Evolutionary conservation across 495 filamentous ascomycete genomes (phyloP), one percentile per base, ranked within the genome.

Genomic region (Aspergillus hancockii): DNA sequence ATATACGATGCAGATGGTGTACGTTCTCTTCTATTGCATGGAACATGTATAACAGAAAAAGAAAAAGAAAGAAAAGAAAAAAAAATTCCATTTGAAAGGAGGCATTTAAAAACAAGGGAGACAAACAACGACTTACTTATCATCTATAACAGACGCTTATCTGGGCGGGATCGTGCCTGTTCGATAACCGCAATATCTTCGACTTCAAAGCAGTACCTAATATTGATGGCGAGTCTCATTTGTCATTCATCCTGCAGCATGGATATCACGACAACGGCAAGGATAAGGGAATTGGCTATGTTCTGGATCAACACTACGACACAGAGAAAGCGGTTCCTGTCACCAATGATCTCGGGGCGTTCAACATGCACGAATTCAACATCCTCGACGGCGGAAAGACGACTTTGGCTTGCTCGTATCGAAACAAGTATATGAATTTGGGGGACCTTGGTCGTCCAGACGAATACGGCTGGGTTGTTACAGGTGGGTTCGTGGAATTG

Each of bases 311-410:
- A 19, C 63, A 72, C 36, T 77, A 75, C 31, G 61, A 72, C 21
- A 55, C 76, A 49, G 62, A 72, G 13, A 63, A 74, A 25, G 76
- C 77, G n/a, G 58, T 63, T 10, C 69, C 75, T 3, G 64, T 74
- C n/a, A 67, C 74, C 22, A 71, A 72, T 49, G 69, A 78, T 45
- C 52, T 80, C 1, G 59, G 65, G 28, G 68, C 71, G 28, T 77
- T 79, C 59, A 80, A 78, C 58, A 79, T 79, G 64, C 81, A 83
- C 66, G 81, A 83, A 49, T 81, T 80, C 59, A 78, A 75, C 38
- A 66, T 78, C 53, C 53, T 77, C 54, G 62, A 67, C 19, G 74
- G 73, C n/a, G 74, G 74, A 32, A 73, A 74, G 53, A 66, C 70
- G 0, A 74, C 69, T 1, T 54, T 84, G 41, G 77, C 82, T 21